Base-by-base conservation (phyloP, 108 stramenopile genomes). In the Aurantiochytrium sp. region DNA sequence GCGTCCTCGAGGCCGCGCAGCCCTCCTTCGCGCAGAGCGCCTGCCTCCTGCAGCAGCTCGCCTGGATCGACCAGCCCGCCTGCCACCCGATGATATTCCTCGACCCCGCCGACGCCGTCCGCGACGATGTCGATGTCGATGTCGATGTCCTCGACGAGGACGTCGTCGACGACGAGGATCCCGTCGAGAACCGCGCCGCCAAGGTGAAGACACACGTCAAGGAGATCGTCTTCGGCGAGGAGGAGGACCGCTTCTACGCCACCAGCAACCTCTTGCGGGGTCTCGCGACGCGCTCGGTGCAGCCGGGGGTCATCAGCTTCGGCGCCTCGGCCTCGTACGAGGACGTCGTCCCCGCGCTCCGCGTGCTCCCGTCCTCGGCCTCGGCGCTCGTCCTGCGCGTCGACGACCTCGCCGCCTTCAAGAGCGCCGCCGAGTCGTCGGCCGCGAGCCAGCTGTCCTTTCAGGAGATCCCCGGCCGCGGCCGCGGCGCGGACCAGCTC, bases 171-270 rank as follows among this genome's bases (percentile, higher is more conserved):
- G n/a, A n/a, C n/a, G n/a, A n/a, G n/a, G n/a, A n/a, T n/a, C n/a
- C n/a, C n/a, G n/a, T n/a, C n/a, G n/a, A n/a, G n/a, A n/a, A n/a
- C n/a, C n/a, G n/a, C n/a, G n/a, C n/a, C n/a, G n/a, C n/a, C n/a
- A n/a, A n/a, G n/a, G n/a, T n/a, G n/a, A n/a, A n/a, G n/a, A 17
- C 73, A 27, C 73, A 81, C 45, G 73, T 81, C 39, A 81, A 81
- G 45, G 73, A 81, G 39, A 81, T 81, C 30, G 73, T 81, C 27
- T 81, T 81, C 24, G 73, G 73, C 39, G 73, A 81, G 24, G 73
- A 41, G 6, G 73, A 81, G 42, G 39, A 81, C 3, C 73, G 73
- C 1, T 48, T 81, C 73, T 81, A 48, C 42, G 42, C 39, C 6
- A 48, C 73, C 8, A 27, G 24, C 42, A 48, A 24, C 30, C 45